phyloP scores from a whole-genome alignment of 177 flowering plant species.

The Vitis hybrid region DNA sequence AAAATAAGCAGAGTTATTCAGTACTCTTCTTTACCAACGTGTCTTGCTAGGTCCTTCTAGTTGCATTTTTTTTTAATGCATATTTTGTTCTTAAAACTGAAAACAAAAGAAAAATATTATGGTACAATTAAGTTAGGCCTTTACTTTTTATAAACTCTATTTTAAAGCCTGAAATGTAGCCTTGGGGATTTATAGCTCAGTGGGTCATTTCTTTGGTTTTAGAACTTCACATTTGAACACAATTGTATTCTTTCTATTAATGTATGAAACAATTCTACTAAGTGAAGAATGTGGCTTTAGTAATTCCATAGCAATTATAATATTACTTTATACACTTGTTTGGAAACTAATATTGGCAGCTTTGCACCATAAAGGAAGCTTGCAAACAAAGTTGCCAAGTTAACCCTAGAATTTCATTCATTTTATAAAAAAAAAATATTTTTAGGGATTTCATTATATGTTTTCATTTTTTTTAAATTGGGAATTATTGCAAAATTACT shows the following conservation, averaged over 20 bases:
- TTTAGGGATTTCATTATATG: too few species aligned
- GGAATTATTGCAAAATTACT: too few species aligned
- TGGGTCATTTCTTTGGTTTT: not conserved
- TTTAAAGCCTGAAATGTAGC: not conserved
- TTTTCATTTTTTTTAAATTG: too few species aligned
- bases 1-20: not conserved
- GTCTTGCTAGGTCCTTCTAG: too few species aligned
- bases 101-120: too few species aligned
- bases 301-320: not conserved
- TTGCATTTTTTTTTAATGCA: too few species aligned
- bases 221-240: not conserved
- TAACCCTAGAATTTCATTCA: too few species aligned
- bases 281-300: not conserved
- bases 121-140: too few species aligned
- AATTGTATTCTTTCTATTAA: not conserved
- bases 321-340: not conserved
- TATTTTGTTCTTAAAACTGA: too few species aligned
- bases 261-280: too few species aligned
- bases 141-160: not conserved
- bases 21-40: too few species aligned
- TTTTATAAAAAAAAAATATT: too few species aligned
- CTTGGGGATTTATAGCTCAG: not conserved
- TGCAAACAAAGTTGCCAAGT: slow-evolving; percentile 63
- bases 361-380: slow-evolving; percentile 51
- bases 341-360: slow-evolving; percentile 1